Evolutionary conservation across 257 asterid genomes (phyloP).

Genomic region (Coffea eugenioides): DNA sequence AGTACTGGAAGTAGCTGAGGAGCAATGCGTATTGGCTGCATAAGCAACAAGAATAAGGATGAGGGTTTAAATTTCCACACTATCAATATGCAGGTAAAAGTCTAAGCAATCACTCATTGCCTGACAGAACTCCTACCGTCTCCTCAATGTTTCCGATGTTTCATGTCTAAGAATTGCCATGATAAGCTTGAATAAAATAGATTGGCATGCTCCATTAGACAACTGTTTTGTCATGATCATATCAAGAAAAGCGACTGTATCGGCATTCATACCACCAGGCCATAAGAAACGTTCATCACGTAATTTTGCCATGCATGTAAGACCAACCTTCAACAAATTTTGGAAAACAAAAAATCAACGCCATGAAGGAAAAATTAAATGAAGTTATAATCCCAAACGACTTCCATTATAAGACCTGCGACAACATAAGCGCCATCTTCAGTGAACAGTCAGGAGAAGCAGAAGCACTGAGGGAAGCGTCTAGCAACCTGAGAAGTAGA

Average conservation of each 20-base stretch:
- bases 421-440: conserved; percentile 82
- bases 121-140: conserved; percentile 58
- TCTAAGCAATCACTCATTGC: conserved; percentile 2
- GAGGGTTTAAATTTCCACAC: conserved; percentile 1
- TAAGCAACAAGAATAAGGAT: conserved; percentile 18
- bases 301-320: conserved; percentile 95
- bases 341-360: conserved; percentile 12
- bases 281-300: conserved; percentile 80
- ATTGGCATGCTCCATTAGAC: conserved; percentile 83
- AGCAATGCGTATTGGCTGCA: conserved; percentile 96
- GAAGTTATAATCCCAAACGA: not conserved
- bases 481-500: too few relatives aligned
- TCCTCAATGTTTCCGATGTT: conserved; percentile 90
- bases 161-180: conserved; percentile 83
- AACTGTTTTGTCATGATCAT: conserved; percentile 69
- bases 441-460: conserved; percentile 86
- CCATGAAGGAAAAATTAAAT: not conserved
- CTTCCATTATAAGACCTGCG: conserved; percentile 53
- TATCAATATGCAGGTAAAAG: conserved; percentile 12
- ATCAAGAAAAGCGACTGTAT: conserved; percentile 70
- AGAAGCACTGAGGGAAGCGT: conserved; percentile 51
- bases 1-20: conserved; percentile 89
- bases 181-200: conserved; percentile 83
- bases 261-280: conserved; percentile 72
- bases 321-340: conserved; percentile 65